Conservation (phyloP, 2,329 filamentous ascomycete species). For the Alternaria longipes region DNA sequence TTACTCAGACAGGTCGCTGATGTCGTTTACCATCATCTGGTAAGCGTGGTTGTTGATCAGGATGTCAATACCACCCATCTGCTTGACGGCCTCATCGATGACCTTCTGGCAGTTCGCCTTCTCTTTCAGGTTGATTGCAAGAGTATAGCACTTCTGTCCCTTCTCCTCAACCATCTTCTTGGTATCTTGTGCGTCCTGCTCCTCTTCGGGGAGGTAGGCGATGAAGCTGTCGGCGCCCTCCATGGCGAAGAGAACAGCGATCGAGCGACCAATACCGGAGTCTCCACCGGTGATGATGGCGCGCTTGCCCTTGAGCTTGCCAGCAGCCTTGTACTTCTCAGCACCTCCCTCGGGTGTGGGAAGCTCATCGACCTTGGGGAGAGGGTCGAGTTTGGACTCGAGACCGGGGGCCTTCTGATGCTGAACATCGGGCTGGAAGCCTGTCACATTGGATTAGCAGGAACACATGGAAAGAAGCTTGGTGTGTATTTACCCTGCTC, state of each 20-base stretch:
- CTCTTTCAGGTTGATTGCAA: constrained; percentile 71
- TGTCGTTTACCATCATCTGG: constrained; percentile 77
- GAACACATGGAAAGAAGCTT: background rate
- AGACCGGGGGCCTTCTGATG: constrained; percentile 64
- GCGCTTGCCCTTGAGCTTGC: constrained; percentile 77
- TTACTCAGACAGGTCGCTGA: constrained; percentile 74
- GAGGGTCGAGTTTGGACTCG: constrained; percentile 64
- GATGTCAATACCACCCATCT: constrained; percentile 76
- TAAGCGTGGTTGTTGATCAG: constrained; percentile 77
- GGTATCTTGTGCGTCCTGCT: constrained; percentile 78
- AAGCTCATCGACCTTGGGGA: constrained; percentile 70
- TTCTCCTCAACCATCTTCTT: constrained; percentile 73
- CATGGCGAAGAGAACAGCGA: constrained; percentile 80
- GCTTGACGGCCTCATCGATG: constrained; percentile 71
- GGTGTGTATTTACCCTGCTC: constrained; percentile 39
- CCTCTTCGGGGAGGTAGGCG: constrained; percentile 77
- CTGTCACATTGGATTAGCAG: constrained; percentile 35
- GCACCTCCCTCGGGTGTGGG: constrained; percentile 74
- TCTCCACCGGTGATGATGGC: constrained; percentile 85
- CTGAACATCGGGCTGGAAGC: constrained; percentile 60
- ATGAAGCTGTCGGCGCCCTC: constrained; percentile 81
- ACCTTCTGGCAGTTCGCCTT: constrained; percentile 74
- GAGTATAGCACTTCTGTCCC: constrained; percentile 71
- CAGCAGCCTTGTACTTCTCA: constrained; percentile 76
- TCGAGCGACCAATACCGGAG: constrained; percentile 78